Evolutionary conservation across 148 eudicot genomes (phyloP), one percentile per base, ranked within the genome.

Genomic region (Polygonum maritimum): DNA sequence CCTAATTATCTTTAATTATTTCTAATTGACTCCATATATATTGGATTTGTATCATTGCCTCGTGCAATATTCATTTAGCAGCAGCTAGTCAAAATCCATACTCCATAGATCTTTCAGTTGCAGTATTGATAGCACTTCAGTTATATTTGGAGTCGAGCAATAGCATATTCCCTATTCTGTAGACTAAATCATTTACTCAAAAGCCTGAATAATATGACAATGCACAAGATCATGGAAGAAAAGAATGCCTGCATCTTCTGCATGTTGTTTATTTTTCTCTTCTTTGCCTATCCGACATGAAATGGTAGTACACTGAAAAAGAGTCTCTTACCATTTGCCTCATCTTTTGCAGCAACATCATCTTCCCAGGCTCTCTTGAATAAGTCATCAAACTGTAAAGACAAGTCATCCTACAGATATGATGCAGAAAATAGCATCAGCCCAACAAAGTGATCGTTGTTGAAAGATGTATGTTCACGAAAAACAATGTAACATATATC

Each of bases 331-430:
- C 97, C 94, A 80, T 85, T 84, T 76, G 77, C 78, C 73, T 71
- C 84, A 55, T 81, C 87, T 35, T 83, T 82, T 55, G 62, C 74
- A 77, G 77, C 63, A 7, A 84, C 83, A 80, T 89, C 99, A 69
- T 89, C 91, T 80, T 95, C 92, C 99, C 97, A 95, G 49, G 96
- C 99, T 82, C 83, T 95, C 88, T 89, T 87, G 85, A 92, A 92
- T 76, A 95, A 79, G 80, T 92, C 99, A 75, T 90, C 97, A 81
- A 95, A 92, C 81, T 92, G 96, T 83, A 95, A 82, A 55, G 91
- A 90, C 70, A 90, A 79, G 75, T 81, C 84, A 76, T 77, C 85
- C 99, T 95, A 87, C 89, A 86, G 45, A 80, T 4, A 73, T 48
- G 40, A 48, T 33, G 55, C 39, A 73, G 36, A 73, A 40, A 26